Conservation (phyloP, 257 asterid species). For the Echites panduratus region DNA sequence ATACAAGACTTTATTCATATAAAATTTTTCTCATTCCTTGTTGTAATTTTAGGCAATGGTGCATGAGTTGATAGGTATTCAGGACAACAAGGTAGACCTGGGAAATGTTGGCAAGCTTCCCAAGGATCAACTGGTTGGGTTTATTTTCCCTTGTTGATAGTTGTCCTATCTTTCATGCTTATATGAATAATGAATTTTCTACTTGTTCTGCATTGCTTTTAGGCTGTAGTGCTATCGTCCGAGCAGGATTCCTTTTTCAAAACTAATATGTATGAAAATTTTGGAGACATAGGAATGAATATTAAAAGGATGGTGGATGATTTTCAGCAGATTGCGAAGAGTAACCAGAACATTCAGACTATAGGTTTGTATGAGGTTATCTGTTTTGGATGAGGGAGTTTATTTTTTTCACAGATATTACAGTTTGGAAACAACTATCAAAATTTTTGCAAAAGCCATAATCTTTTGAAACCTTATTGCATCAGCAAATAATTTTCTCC, state of each 20-base stretch:
- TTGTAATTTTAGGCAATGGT: conserved; percentile 74
- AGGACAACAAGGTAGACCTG: conserved; percentile 90
- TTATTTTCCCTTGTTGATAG: conserved; percentile 12
- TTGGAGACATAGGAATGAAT: conserved; percentile 98
- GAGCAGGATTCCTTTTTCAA: conserved; percentile 97
- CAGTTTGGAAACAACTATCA: conserved; percentile 14
- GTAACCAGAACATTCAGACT: conserved; percentile 96
- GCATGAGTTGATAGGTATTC: conserved; percentile 88
- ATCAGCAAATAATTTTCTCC: background rate
- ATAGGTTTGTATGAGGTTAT: conserved; percentile 56
- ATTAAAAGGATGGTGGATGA: conserved; percentile 93
- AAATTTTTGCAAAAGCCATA: conserved; percentile 6
- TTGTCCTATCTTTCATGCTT: conserved; percentile 14
- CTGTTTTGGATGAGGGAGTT: background rate
- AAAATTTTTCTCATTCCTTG: conserved; percentile 21
- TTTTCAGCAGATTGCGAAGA: conserved; percentile 88
- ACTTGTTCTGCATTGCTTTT: conserved; percentile 20
- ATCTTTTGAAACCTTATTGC: conserved; percentile 20
- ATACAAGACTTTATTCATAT: background rate
- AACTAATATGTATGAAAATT: conserved; percentile 85
- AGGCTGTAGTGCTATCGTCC: conserved; percentile 96
- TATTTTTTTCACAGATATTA: background rate
- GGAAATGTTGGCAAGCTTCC: conserved; percentile 56
- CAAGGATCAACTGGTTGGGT: conserved; percentile 79
- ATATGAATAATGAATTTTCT: conserved; percentile 15